Base-by-base conservation (phyloP, 2,329 filamentous ascomycete species). In the Phaeosphaeriaceae sp. region DNA sequence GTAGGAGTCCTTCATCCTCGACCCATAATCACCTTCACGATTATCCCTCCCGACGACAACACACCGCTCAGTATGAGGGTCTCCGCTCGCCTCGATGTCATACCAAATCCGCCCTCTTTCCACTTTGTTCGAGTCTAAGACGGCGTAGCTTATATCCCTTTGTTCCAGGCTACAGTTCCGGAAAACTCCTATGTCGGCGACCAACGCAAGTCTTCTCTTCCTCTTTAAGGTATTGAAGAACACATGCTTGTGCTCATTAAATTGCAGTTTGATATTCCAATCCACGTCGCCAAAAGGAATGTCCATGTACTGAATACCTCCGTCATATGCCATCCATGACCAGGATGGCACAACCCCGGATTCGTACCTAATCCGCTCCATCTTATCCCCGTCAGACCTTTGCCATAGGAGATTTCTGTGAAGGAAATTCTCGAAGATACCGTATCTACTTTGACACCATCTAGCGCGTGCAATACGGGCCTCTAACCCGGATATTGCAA, bases 271-370 rank as follows among this genome's bases (percentile, higher is more conserved):
- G 58, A 52, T 47, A 63, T 64, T 6, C 56, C 52, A 46, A 64
- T 63, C 13, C 72, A 57, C 7, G 61, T 61, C 21, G 70, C 70
- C 29, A 26, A 35, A 43, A n/a, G 29, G 29, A 20, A 43, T 17
- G 20, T 35, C 36, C 17, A 38, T 26, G 74, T 30, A 41, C 23
- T 41, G 13, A 30, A 41, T 30, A 12, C 28, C 38, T 29, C 38
- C 38, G 17, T 8, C 4, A 18, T 41, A 41, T 7, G 38, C 23
- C 38, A 41, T 41, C 38, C 38, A 41, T 41, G 38, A 29, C 61
- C 61, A 62, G 9, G 55, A 61, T 23, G 55, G 59, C 35, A 61
- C 51, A 15, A 17, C 11, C 23, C 23, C 5, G 15, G 26, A 20
- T 4, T 44, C 33, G 28, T 55, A 48, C 17, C 0, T n/a, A 30